Percentiles rank a stretch among this genome's conserved stretches.
Conservation (phyloP, 768 basidiomycete genomes). For the Lentinula sp. region DNA sequence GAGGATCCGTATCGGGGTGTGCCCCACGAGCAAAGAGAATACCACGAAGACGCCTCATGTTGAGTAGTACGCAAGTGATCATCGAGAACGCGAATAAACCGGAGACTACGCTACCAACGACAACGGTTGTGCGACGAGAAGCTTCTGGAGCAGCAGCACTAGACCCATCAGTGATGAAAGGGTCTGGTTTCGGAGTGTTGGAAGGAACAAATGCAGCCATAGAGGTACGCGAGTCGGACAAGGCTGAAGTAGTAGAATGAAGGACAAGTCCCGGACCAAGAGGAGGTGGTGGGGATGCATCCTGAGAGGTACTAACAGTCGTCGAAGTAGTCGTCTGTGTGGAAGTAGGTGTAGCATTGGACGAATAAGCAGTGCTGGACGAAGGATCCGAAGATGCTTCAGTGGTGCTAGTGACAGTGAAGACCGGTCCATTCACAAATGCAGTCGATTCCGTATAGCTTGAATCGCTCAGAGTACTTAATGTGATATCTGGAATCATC, state of each 20-base stretch:
- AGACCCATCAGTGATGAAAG: neutral
- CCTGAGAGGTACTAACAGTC: neutral
- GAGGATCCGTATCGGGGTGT: neutral
- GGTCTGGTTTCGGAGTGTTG: neutral
- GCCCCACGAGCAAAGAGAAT: neutral
- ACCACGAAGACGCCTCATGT: neutral
- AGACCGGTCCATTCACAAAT: neutral
- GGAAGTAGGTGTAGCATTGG: neutral
- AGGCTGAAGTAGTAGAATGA: neutral
- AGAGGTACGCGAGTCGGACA: neutral
- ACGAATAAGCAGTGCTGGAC: neutral
- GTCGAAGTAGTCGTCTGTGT: neutral
- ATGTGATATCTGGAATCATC: neutral
- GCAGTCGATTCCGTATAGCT: neutral
- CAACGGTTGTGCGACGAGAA: neutral
- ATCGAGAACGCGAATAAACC: slow-evolving; percentile 1
- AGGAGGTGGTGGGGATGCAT: neutral
- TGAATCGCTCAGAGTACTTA: neutral
- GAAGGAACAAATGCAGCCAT: neutral
- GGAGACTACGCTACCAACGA: neutral
- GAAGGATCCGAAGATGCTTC: neutral
- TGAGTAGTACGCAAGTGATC: neutral
- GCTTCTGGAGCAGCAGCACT: neutral
- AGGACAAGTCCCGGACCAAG: neutral
- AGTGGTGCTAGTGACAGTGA: neutral